Conservation (phyloP, 2,329 filamentous ascomycete genomes). For the Phaeophleospora eucalypticola region DNA sequence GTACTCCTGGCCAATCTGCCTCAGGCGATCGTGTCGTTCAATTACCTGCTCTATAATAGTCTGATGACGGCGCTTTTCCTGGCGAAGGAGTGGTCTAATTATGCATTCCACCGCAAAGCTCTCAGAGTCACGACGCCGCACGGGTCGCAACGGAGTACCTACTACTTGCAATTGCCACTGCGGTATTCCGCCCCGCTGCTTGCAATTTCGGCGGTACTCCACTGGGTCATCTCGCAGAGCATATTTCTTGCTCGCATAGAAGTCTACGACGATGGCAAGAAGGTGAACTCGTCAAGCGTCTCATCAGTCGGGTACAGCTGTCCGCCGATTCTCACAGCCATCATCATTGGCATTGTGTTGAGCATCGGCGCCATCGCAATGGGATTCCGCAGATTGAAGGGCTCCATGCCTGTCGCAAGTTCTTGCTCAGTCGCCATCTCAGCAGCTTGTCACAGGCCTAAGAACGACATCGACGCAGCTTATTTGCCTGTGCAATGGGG, state of each 20-base stretch:
- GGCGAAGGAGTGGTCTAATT: constrained; percentile 43
- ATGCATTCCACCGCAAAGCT: constrained; percentile 30
- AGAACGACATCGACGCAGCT: constrained; percentile 6
- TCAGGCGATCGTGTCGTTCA: constrained; percentile 12
- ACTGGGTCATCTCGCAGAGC: constrained; percentile 46
- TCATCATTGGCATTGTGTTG: constrained; percentile 9
- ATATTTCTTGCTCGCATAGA: constrained; percentile 40
- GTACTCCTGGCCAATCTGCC: constrained; percentile 11
- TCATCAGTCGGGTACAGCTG: constrained; percentile 11
- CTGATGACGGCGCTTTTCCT: constrained; percentile 11
- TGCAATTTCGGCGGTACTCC: constrained; percentile 32
- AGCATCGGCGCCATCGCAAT: constrained; percentile 1
- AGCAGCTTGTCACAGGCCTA: constrained; percentile 7
- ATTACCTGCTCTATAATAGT: constrained; percentile 15
- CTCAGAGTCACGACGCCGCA: constrained; percentile 38
- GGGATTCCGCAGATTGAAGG: constrained; percentile 5
- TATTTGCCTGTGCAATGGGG: constrained; percentile 7
- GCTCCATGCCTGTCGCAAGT: constrained; percentile 7
- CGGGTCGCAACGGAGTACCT: constrained; percentile 37
- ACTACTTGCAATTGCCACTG: constrained; percentile 41
- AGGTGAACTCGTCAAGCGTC: not conserved
- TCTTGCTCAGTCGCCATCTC: constrained; percentile 6
- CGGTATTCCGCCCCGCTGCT: constrained; percentile 38
- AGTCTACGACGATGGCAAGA: constrained; percentile 7
- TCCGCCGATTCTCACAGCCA: constrained; percentile 10